Base-by-base conservation (phyloP, 805 yeast genomes). In the Metschnikowia rubicola region DNA sequence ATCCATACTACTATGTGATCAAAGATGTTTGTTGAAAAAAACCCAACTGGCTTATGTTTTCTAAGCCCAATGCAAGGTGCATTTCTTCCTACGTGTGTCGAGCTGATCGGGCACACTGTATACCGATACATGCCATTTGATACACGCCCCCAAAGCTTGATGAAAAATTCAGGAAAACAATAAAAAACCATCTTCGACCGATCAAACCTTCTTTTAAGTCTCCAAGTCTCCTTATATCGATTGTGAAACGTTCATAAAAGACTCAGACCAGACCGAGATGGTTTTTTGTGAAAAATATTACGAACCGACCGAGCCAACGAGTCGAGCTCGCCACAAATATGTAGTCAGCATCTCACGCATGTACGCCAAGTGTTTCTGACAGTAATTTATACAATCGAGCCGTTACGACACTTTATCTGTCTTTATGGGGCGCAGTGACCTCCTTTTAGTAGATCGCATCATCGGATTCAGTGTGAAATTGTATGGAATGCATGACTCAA, bases 311-410 rank as follows among this genome's bases (percentile, higher is more conserved):
- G 9, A 9, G 12, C 30, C 19, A 29, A 13, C 10, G 10, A 13
- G 35, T 6, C 19, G 19, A 9, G n/a, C 9, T 10, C 10, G 7
- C n/a, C 31, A 10, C 11, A 32, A 21, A 32, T 17, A 5, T 19
- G 31, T 10, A 10, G 11, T 13, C 15, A 12, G 8, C 44, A 19
- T 29, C 39, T 41, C 12, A 19, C 17, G 30, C 35, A 30, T 28
- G 30, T 35, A 8, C 5, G n/a, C n/a, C 10, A n/a, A 11, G 26
- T 43, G 32, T 37, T 43, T n/a, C 12, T 26, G 3, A 15, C 11
- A n/a, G 31, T 37, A 41, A 33, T 19, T 10, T 33, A 32, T 13
- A 5, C 46, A 7, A 37, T 43, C 10, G 46, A 43, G 32, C 46
- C 37, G 11, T 43, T 43, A 35, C n/a, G 15, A 10, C 35, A 30